Conservation (phyloP, 352 stramenopile genomes). For the Peronospora farinosa region DNA sequence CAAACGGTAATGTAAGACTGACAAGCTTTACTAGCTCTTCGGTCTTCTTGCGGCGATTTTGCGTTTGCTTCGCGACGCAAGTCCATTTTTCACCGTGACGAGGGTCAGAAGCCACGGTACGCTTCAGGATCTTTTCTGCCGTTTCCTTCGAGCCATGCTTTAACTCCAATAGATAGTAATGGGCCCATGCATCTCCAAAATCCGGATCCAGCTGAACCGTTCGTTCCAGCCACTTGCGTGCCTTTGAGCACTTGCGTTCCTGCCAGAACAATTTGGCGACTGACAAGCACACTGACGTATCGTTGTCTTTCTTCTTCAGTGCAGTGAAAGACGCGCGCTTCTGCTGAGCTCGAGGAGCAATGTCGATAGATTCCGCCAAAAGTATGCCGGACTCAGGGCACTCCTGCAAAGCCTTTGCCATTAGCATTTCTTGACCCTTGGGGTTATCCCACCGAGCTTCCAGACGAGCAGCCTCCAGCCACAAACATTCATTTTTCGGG, state of each 20-base stretch:
- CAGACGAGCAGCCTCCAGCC: constrained; percentile 93
- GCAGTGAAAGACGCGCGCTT: constrained; percentile 94
- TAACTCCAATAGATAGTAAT: constrained; percentile 97
- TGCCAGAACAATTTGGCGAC: constrained; percentile 96
- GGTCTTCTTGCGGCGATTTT: constrained; percentile 80
- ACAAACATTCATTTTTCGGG: constrained; percentile 90
- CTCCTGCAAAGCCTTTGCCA: constrained; percentile 96
- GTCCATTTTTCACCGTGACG: constrained; percentile 95
- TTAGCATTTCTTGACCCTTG: constrained; percentile 93
- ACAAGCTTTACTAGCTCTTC: constrained; percentile 74
- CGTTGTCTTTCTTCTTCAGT: constrained; percentile 96
- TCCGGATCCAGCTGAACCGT: constrained; percentile 93
- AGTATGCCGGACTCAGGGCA: constrained; percentile 93
- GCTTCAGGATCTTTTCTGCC: constrained; percentile 80
- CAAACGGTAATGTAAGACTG: constrained; percentile 66
- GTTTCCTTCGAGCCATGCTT: constrained; percentile 80
- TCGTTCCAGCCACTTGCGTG: constrained; percentile 96
- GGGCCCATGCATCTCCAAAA: constrained; percentile 95
- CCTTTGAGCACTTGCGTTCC: constrained; percentile 93
- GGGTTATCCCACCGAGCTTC: constrained; percentile 89
- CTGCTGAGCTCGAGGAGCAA: constrained; percentile 90
- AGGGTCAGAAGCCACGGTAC: constrained; percentile 89
- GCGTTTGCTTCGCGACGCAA: constrained; percentile 88
- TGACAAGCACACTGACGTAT: constrained; percentile 93
- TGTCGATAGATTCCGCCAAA: constrained; percentile 94